Evolutionary conservation across 192 early-diverging fungal genomes (phyloP), one percentile per base, ranked within the genome.

Genomic region (Geranomyces variabilis): DNA sequence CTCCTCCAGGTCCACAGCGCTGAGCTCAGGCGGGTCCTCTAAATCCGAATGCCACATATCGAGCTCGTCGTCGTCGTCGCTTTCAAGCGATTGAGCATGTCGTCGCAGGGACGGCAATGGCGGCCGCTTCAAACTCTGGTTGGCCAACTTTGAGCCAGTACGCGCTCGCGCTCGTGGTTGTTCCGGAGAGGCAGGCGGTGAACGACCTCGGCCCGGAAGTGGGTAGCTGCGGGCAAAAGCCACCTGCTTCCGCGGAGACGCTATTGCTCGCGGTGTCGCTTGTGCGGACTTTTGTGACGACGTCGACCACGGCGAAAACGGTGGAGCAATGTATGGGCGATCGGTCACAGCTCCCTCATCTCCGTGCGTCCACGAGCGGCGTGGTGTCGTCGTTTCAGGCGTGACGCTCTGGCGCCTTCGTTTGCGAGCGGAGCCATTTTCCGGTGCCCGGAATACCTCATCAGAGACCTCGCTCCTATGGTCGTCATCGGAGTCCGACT

Each of bases 31-130:
- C 3, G 31, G 58, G 1, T 26, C 28, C 58, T 60, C 31, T 6
- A 19, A 6, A 29, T 60, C 58, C 15, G 51, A 53, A 53, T n/a
- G 51, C n/a, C 19, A 53, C 51, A 53, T 53, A 26, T 53, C 51
- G 4, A n/a, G 51, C 51, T 26, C 51, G 24, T 17, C 7, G 51
- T 26, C 51, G 24, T 17, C 7, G 51, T 53, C 24, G n/a, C n/a
- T 26, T 3, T 53, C n/a, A 26, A 17, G 15, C 4, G 15, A 7
- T 15, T 53, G n/a, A 26, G 4, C 51, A 53, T 53, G 51, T 8
- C 10, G 46, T 47, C 17, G 51, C 19, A n/a, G 19, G 51, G 4
- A 53, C 4, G 51, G 51, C 51, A n/a, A 26, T 4, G 36, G 36
- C 10, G 3, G 36, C 36, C 36, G 36, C 36, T 10, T 10, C 10